Evolutionary conservation across 768 basidiomycete species (phyloP).

Genomic region (Jaapia argillacea): DNA sequence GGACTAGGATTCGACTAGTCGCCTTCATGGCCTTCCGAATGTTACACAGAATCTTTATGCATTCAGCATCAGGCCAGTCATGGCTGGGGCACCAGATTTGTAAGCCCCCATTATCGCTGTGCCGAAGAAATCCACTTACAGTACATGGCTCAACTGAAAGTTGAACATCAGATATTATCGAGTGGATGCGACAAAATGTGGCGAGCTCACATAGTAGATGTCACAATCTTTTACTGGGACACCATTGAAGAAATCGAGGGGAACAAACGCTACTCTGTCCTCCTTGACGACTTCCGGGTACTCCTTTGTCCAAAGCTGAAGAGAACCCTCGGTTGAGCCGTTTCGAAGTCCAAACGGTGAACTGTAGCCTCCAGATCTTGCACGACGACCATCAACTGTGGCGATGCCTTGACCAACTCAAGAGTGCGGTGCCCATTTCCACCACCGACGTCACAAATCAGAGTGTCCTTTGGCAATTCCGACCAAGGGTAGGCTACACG

Average conservation of each 20-base stretch:
- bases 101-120: no score
- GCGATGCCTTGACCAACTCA: constrained; percentile 17
- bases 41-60: constrained; percentile 24
- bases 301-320: constrained; percentile 20
- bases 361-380: constrained; percentile 21
- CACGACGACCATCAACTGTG: constrained; percentile 20
- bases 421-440: constrained; percentile 22
- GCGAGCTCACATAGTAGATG: constrained; percentile 29
- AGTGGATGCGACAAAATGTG: not conserved
- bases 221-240: constrained; percentile 25
- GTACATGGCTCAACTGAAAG: constrained; percentile 23
- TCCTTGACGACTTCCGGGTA: constrained; percentile 26
- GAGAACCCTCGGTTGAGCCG: not conserved
- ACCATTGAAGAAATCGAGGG: constrained; percentile 29
- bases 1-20: constrained; percentile 25
- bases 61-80: constrained; percentile 30
- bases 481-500: constrained; percentile 21
- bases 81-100: constrained; percentile 27
- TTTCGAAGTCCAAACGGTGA: constrained; percentile 8
- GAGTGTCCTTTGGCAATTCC: constrained; percentile 11
- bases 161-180: not conserved
- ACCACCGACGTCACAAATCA: constrained; percentile 25
- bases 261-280: constrained; percentile 24
- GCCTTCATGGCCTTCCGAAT: constrained; percentile 26
- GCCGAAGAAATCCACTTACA: no score